phyloP scores from a whole-genome alignment of 1,139 yeast genomes.

The Kazachstania sp. region DNA sequence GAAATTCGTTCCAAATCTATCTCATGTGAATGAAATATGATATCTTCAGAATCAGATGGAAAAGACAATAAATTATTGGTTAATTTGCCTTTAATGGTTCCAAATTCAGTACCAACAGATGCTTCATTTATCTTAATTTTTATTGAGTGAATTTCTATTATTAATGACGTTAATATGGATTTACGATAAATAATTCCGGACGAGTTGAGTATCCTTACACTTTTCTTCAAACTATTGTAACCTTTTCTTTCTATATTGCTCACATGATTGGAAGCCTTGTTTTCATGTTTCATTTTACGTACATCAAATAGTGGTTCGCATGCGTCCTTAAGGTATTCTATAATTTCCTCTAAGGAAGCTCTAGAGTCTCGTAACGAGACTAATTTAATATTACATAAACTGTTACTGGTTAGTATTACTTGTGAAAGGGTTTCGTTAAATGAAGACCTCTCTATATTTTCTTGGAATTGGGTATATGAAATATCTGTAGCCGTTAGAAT shows the following conservation, averaged over 20 bases:
- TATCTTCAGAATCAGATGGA: constrained; percentile 29
- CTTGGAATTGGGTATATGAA: constrained; percentile 3
- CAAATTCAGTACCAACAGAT: constrained; percentile 35
- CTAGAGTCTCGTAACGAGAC: not conserved
- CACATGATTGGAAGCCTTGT: too few species aligned
- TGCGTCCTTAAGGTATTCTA: not conserved
- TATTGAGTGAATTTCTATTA: constrained; percentile 16
- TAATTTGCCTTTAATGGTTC: constrained; percentile 33
- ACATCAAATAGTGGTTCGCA: not conserved
- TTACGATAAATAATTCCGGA: constrained; percentile 26
- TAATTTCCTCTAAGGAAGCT: not conserved
- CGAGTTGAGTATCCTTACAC: constrained; percentile 22
- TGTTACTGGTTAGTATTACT: constrained; percentile 7
- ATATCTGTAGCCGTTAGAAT: constrained; percentile 4
- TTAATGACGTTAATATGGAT: constrained; percentile 19
- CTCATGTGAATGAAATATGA: constrained; percentile 28
- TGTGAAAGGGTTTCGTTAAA: constrained; percentile 10
- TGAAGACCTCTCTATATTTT: constrained; percentile 8
- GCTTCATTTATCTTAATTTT: constrained; percentile 30
- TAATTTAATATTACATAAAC: not conserved
- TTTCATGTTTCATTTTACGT: not conserved
- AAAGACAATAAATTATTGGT: constrained; percentile 30
- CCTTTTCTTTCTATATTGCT: too few species aligned
- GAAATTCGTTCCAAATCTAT: constrained; percentile 20
- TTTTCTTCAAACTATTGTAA: constrained; percentile 12